A percentile compares a stretch with the other conserved stretches of the same genome.
Evolutionary conservation across 495 filamentous ascomycete species (phyloP).

Genomic region (Xylaria palmicola): DNA sequence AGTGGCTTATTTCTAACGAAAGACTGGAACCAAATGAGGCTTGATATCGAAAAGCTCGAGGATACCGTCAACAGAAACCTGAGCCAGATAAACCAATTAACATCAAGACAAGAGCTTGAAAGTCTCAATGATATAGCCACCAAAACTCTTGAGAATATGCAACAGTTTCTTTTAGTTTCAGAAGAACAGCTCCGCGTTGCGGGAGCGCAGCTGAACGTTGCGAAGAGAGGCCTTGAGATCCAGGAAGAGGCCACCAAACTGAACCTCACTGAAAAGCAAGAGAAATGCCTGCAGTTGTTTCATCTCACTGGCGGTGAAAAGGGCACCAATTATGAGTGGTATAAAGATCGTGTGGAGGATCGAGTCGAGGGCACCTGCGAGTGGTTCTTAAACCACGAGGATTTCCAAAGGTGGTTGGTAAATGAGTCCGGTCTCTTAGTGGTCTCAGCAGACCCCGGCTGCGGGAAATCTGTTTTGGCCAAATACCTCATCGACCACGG

Average conservation of each 20-base stretch:
- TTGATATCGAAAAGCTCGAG: not conserved
- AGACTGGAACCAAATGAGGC: conserved; percentile 4
- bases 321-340: conserved; percentile 34
- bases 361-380: conserved; percentile 40
- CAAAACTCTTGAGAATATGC: not conserved
- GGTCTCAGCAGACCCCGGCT: conserved; percentile 56
- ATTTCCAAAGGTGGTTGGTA: conserved; percentile 36
- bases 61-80: not conserved
- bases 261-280: conserved; percentile 20
- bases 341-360: conserved; percentile 41
- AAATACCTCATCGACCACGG: conserved; percentile 44
- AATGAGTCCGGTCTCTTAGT: conserved; percentile 35
- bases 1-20: not conserved
- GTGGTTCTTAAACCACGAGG: conserved; percentile 38
- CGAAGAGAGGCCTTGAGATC: conserved; percentile 19
- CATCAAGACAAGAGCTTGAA: not conserved
- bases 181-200: not conserved
- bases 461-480: conserved; percentile 55
- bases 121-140: not conserved
- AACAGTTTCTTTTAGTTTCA: not conserved
- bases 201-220: not conserved
- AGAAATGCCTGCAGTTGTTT: conserved; percentile 34
- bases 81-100: not conserved
- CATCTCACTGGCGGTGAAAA: conserved; percentile 21
- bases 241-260: conserved; percentile 11